Percentiles rank a stretch among this genome's conserved stretches.
These are phyloP conservation scores for Garcia nutans DNA, from an alignment of 345 rosid genomes.

Conservation along the genomic window DNA sequence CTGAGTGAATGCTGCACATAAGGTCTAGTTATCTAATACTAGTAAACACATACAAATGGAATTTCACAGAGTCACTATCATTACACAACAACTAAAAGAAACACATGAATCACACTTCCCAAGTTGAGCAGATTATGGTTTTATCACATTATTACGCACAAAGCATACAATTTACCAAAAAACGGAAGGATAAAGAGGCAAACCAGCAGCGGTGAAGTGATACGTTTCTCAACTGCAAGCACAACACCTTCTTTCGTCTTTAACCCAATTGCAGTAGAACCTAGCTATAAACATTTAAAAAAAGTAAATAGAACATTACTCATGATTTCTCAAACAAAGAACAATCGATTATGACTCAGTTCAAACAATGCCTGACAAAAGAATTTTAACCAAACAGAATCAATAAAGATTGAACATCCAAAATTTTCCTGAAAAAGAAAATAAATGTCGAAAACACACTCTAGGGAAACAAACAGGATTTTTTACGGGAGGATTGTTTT, in stretches of 20 bases:
- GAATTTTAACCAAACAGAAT: neutral
- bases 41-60: neutral
- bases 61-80: neutral
- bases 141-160: neutral
- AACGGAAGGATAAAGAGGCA: conserved; percentile 8
- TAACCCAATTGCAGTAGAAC: conserved; percentile 92
- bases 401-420: neutral
- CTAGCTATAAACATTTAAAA: conserved; percentile 50
- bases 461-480: neutral
- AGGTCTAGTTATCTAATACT: neutral
- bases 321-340: neutral
- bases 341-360: neutral
- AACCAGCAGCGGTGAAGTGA: conserved; percentile 89
- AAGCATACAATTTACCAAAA: neutral
- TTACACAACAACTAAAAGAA: neutral
- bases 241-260: conserved; percentile 97
- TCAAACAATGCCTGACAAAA: neutral
- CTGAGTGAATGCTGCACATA: neutral
- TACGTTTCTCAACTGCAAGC: conserved; percentile 97
- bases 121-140: neutral
- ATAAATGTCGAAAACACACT: neutral
- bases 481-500: neutral
- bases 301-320: conserved; percentile 8
- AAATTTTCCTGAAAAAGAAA: neutral
- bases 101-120: neutral